Conservation (phyloP, 192 early-diverging fungal species). For the Podila verticillata region DNA sequence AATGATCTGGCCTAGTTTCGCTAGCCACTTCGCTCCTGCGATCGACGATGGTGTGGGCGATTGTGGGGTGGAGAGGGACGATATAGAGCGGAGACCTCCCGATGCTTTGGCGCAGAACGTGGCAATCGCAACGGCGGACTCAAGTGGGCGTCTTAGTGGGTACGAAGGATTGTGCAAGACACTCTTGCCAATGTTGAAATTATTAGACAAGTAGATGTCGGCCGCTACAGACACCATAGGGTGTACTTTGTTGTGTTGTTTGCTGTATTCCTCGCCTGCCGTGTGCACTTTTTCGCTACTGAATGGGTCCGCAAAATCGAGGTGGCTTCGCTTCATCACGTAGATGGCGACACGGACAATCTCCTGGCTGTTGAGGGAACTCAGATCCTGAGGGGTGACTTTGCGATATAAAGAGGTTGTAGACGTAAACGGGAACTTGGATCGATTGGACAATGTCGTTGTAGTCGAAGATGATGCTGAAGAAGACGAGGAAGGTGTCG, state of each 20-base stretch:
- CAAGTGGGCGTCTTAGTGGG: background rate
- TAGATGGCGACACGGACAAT: slow-evolving; percentile 29
- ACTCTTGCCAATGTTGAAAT: slow-evolving; percentile 34
- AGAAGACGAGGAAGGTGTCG: background rate
- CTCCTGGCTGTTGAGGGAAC: slow-evolving; percentile 21
- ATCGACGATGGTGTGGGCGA: background rate
- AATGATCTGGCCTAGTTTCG: slow-evolving; percentile 37
- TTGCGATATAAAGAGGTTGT: slow-evolving; percentile 2
- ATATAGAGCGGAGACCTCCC: background rate
- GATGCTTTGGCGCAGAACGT: slow-evolving; percentile 33
- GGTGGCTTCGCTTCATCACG: slow-evolving; percentile 15
- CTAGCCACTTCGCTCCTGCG: slow-evolving; percentile 18
- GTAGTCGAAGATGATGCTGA: background rate
- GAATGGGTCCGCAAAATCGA: slow-evolving; percentile 28
- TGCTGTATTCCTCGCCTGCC: slow-evolving; percentile 16
- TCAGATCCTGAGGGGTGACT: slow-evolving; percentile 3
- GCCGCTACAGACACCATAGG: background rate
- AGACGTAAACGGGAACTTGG: slow-evolving; percentile 23
- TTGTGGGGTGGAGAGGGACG: background rate
- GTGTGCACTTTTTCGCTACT: slow-evolving; percentile 37
- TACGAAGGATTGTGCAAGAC: slow-evolving; percentile 14
- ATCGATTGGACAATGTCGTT: background rate
- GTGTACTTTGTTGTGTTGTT: background rate
- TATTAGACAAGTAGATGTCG: slow-evolving; percentile 16
- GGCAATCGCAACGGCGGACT: slow-evolving; percentile 20